Evolutionary conservation across 257 asterid species (phyloP), one percentile per base, ranked within the genome.

Genomic region (Lycium ferocissimum): DNA sequence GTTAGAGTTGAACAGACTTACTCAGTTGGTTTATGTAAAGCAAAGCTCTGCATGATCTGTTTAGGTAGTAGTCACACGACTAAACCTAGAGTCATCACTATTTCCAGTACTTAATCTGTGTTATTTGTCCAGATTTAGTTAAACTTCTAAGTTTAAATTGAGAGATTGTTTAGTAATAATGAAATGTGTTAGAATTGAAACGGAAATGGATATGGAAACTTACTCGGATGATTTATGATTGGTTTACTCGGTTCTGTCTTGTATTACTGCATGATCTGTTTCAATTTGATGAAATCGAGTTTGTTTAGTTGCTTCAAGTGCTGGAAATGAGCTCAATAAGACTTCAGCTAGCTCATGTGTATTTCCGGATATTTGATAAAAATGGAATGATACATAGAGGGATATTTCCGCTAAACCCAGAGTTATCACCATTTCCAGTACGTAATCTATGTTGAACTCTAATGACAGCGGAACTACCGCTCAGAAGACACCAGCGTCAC

Each of bases 21-120:
- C 33, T 26, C 33, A 1, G 33, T 26, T 26, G 62, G 17, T 56
- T 56, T 56, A 26, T 65, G 9, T 11, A 26, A 65, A 11, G 71
- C 22, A 26, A 26, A 65, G n/a, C 33, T 59, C 33, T 26, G 18
- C 9, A 18, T 65, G 18, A 5, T 67, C 49, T 40, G 45, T 40
- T 84, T 97, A 66, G 98, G 99, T 85, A 95, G 96, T 85, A 93
- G 95, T 81, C 89, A 91, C 86, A 95, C 93, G 95, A 98, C 99
- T 17, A 97, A 95, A 88, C 98, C 99, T 43, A 92, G 99, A 83
- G 98, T 97, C 26, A 33, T 78, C 8, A 65, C 82, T 8, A 78
- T 40, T 40, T 40, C 45, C 45, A 40, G 45, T 40, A 40, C 45
- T 0, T 40, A 40, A 40, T 40, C 45, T 40, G 0, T 40, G 45